phyloP scores from a whole-genome alignment of 352 stramenopile species.

The Phytophthora tubulina region DNA sequence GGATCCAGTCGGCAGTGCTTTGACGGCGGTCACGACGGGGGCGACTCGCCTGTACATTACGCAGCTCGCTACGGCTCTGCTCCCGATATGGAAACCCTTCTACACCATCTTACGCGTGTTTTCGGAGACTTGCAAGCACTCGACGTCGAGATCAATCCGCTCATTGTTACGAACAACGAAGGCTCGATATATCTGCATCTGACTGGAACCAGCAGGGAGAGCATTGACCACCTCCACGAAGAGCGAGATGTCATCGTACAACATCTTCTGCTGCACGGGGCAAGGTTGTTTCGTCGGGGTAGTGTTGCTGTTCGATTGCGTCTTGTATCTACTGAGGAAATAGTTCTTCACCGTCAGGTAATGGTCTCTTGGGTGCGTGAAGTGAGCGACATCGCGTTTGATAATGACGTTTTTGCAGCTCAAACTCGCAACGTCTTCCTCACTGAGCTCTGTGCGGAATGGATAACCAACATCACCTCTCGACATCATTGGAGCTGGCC shows the following conservation, averaged over 20 bases:
- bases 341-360: constrained; percentile 24
- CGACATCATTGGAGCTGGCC: background rate
- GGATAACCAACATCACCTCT: constrained; percentile 3
- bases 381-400: too few relatives aligned
- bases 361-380: constrained; percentile 23
- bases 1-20: background rate
- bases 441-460: constrained; percentile 29
- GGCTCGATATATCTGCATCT: constrained; percentile 13
- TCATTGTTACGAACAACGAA: constrained; percentile 13
- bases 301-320: background rate
- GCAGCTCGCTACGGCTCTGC: constrained; percentile 18
- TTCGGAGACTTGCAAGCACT: constrained; percentile 23
- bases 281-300: constrained; percentile 19
- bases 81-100: constrained; percentile 16
- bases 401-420: background rate
- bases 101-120: background rate
- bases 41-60: constrained; percentile 24
- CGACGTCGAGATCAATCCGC: constrained; percentile 9
- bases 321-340: background rate
- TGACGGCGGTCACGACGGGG: constrained; percentile 4
- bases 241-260: constrained; percentile 19
- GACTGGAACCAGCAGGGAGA: background rate
- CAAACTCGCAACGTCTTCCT: constrained; percentile 14
- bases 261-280: constrained; percentile 27
- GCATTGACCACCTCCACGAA: background rate